Conservation (phyloP, 2,329 filamentous ascomycete species). For the Coniella lustricola region DNA sequence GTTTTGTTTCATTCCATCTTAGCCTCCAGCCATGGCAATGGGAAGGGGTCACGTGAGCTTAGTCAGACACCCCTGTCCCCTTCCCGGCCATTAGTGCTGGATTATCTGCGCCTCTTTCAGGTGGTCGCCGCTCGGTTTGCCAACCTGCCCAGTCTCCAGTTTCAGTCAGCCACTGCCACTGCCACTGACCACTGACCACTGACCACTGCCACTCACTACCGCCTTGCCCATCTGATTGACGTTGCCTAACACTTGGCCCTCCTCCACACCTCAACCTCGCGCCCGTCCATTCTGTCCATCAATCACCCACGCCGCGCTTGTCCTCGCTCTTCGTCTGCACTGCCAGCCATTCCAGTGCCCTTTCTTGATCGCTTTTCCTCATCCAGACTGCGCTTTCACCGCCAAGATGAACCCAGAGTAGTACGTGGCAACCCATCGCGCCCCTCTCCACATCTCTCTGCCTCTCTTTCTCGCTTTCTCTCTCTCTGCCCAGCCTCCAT, state of each 20-base stretch:
- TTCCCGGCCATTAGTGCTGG: background rate
- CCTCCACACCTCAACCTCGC: slow-evolving; percentile 14
- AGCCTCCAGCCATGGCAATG: too few species aligned
- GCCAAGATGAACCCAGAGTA: slow-evolving; percentile 86
- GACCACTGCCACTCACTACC: background rate
- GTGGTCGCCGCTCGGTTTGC: background rate
- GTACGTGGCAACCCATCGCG: slow-evolving; percentile 49
- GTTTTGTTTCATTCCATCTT: too few species aligned
- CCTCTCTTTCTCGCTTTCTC: too few species aligned
- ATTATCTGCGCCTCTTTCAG: background rate
- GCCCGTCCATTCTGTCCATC: slow-evolving; percentile 16
- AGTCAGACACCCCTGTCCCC: background rate
- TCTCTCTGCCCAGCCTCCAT: slow-evolving; percentile 2
- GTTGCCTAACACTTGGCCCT: slow-evolving; percentile 15
- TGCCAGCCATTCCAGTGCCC: slow-evolving; percentile 11
- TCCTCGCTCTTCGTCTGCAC: slow-evolving; percentile 11
- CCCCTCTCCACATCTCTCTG: too few species aligned
- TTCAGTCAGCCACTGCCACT: background rate
- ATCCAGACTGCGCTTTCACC: slow-evolving; percentile 18
- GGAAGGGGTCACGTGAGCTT: background rate
- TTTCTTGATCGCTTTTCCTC: background rate
- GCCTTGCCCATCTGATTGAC: slow-evolving; percentile 3
- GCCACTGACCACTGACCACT: too few species aligned
- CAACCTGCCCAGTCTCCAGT: background rate
- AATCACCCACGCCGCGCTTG: slow-evolving; percentile 9